Evolutionary conservation across 73 alveolate genomes (phyloP).

Genomic region (Symbiodinium pilosum): DNA sequence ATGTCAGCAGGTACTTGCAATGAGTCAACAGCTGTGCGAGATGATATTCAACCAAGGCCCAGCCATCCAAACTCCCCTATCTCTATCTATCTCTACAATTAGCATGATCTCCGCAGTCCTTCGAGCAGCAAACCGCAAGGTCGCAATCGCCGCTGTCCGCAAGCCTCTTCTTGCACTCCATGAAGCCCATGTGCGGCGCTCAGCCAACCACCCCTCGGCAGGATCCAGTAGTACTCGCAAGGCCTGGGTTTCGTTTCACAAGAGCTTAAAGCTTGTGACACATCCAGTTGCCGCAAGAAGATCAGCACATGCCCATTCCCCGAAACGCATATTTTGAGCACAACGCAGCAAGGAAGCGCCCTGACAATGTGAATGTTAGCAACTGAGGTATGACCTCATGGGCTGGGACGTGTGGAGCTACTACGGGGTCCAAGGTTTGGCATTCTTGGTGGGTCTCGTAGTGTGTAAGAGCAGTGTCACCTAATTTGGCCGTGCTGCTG

Average conservation of each 20-base stretch:
- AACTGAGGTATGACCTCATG: slow-evolving; percentile 59
- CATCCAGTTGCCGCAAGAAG: too few relatives aligned
- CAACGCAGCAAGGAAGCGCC: neutral
- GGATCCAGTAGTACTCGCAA: neutral
- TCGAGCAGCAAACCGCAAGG: neutral
- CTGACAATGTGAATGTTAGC: neutral
- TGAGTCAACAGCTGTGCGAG: neutral
- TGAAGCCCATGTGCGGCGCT: slow-evolving; percentile 56
- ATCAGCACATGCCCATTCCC: too few relatives aligned
- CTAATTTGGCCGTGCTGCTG: too few relatives aligned
- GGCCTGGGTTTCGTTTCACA: neutral
- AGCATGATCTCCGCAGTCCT: too few relatives aligned
- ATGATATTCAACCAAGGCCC: neutral
- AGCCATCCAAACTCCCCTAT: too few relatives aligned
- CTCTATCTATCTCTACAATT: too few relatives aligned
- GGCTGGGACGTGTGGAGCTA: slow-evolving; percentile 79
- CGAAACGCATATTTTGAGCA: neutral
- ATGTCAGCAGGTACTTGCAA: too few relatives aligned
- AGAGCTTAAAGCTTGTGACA: neutral
- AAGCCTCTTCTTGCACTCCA: slow-evolving; percentile 48
- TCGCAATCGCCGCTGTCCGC: slow-evolving; percentile 48
- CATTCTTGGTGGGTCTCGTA: too few relatives aligned
- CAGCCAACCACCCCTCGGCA: neutral
- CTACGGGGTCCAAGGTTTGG: slow-evolving; percentile 55
- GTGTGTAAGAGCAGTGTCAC: too few relatives aligned